phyloP scores from a whole-genome alignment of 2,329 filamentous ascomycete species.

The Calonectria montana region DNA sequence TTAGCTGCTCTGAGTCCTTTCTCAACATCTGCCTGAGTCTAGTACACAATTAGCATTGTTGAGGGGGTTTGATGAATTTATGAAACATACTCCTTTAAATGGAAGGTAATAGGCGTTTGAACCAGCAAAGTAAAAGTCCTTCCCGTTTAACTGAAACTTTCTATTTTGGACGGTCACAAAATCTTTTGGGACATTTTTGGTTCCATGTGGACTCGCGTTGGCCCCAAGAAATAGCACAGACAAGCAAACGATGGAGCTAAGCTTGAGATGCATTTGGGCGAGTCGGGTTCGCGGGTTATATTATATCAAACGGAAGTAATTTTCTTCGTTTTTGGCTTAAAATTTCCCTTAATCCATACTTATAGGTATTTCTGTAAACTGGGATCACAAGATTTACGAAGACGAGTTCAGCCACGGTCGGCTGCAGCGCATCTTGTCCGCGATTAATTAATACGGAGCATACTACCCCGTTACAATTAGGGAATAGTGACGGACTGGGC shows the following conservation, averaged over 20 bases:
- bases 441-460: background rate
- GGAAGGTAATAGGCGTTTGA: slow-evolving; percentile 67
- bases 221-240: background rate
- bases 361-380: background rate
- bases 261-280: background rate
- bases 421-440: background rate
- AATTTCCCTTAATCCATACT: background rate
- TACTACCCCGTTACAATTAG: background rate
- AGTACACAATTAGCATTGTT: slow-evolving; percentile 29
- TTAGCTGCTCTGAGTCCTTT: slow-evolving; percentile 58
- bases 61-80: accelerated
- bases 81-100: slow-evolving; percentile 21
- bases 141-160: slow-evolving; percentile 55
- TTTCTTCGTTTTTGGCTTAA: background rate
- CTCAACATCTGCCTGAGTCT: slow-evolving; percentile 66
- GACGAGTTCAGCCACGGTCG: no score
- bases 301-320: no score
- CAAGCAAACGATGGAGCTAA: background rate
- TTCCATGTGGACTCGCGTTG: background rate
- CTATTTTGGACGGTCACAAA: slow-evolving; percentile 41
- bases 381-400: background rate
- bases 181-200: slow-evolving; percentile 27
- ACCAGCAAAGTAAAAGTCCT: slow-evolving; percentile 61
- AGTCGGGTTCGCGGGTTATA: no score
- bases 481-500: background rate